Base-by-base conservation (phyloP, 176 grass and related monocot species). In the Puya raimondii region DNA sequence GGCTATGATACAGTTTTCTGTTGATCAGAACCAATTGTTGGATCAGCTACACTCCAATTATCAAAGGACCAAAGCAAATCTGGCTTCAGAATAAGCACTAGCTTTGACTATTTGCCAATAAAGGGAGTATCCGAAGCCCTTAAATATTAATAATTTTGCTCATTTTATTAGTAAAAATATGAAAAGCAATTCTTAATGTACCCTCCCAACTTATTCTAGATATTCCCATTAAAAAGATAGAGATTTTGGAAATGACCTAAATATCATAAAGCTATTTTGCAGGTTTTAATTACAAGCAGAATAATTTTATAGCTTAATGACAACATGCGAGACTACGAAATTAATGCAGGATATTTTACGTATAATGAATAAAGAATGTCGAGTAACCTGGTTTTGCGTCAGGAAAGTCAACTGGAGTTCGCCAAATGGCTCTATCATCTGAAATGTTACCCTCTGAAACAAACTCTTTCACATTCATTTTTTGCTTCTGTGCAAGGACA, bases 351-450 rank as follows among this genome's bases (percentile, higher is more conserved):
- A 50, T 29, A 64, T 51, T 29, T 26, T 26, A 26, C 25, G 2
- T 26, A 25, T n/a, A 70, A 49, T 16, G 42, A 51, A 71, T 54
- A 1, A 42, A 65, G 12, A 50, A 50, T 56, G 10, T 16, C 26
- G 11, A 48, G 52, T 27, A 42, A 92, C 93, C 88, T 79, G 81
- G 81, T 79, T 74, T 96, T 63, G 93, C 93, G 81, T 96, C 79
- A 14, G 88, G 93, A 68, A 85, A 92, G 58, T 89, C 71, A 1
- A 80, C 52, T 12, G 83, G 86, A 79, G 68, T 9, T 73, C 75
- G 78, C 79, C 79, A 77, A 74, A 82, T 82, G 29, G 68, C 64
- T 73, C 70, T 76, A 53, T 50, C 81, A 84, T 87, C 84, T 77
- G 65, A 80, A 68, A 20, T 81, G 15, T 68, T 77, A 51, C 64